Evolutionary conservation across 805 yeast species (phyloP).

Genomic region (Saccharomycopsis sp.): DNA sequence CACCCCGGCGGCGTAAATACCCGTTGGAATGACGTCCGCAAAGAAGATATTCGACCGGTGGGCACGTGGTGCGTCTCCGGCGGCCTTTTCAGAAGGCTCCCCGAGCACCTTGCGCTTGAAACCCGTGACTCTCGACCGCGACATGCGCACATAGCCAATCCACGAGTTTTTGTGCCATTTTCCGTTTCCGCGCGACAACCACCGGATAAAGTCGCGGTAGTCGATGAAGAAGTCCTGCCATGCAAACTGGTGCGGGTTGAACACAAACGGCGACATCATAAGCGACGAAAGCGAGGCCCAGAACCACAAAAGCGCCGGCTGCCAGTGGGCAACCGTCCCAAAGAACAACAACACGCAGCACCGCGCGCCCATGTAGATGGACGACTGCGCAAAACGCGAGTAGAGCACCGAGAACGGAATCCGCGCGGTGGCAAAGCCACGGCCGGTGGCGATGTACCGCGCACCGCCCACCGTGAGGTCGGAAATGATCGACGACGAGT

Average conservation of each 20-base stretch:
- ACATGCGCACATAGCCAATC: constrained; percentile 65
- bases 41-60: constrained; percentile 69
- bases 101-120: constrained; percentile 68
- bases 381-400: constrained; percentile 66
- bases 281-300: constrained; percentile 65
- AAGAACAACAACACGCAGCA: constrained; percentile 64
- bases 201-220: constrained; percentile 53
- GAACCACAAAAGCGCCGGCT: constrained; percentile 63
- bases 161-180: constrained; percentile 66
- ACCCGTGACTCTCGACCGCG: constrained; percentile 89
- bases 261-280: constrained; percentile 64
- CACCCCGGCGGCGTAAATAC: constrained; percentile 60
- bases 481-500: constrained; percentile 66
- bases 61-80: constrained; percentile 66
- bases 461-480: constrained; percentile 91
- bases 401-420: constrained; percentile 64
- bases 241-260: constrained; percentile 72
- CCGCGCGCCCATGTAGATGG: constrained; percentile 74
- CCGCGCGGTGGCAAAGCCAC: constrained; percentile 89
- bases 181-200: constrained; percentile 79
- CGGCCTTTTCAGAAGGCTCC: constrained; percentile 58
- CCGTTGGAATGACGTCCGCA: constrained; percentile 73
- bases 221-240: constrained; percentile 66
- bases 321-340: constrained; percentile 78
- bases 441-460: constrained; percentile 82